A percentile compares a stretch with the other conserved stretches of the same genome.
phyloP scores from a whole-genome alignment of 495 filamentous ascomycete genomes.

The Podospora pseudopauciseta region DNA sequence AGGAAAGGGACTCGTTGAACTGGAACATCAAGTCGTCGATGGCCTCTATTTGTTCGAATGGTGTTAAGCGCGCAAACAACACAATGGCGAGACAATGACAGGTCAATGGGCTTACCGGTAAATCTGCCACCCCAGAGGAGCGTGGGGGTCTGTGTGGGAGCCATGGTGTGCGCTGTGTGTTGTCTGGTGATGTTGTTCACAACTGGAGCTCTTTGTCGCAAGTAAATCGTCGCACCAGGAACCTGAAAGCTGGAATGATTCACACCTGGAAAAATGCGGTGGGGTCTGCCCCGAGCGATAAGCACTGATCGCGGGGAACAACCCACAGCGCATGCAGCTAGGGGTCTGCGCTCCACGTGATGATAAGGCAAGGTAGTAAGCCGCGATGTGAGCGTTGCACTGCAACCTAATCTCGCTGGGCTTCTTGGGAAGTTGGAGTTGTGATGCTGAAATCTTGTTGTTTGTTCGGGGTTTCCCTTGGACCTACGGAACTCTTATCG shows the following conservation, averaged over 20 bases:
- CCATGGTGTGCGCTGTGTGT: slow-evolving; percentile 14
- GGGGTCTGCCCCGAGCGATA: background rate
- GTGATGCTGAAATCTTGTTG: no score
- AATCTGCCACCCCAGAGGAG: slow-evolving; percentile 78
- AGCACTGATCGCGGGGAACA: background rate
- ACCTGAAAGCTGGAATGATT: background rate
- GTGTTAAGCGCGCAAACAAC: slow-evolving; percentile 8
- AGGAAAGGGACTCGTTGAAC: slow-evolving; percentile 85
- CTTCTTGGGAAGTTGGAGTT: background rate
- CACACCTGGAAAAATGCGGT: slow-evolving; percentile 8
- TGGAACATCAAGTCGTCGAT: slow-evolving; percentile 85
- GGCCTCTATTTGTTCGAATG: slow-evolving; percentile 49
- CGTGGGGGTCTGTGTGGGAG: slow-evolving; percentile 15
- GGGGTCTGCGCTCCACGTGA: background rate
- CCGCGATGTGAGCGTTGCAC: slow-evolving; percentile 1
- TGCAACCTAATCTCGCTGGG: slow-evolving; percentile 3
- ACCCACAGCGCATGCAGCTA: background rate
- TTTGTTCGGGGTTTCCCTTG: background rate
- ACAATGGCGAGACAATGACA: background rate
- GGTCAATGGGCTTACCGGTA: slow-evolving; percentile 52
- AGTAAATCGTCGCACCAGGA: background rate
- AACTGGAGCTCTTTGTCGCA: background rate
- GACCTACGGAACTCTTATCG: background rate
- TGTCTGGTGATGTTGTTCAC: background rate
- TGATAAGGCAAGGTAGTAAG: background rate